These are phyloP conservation scores for Nelumbo lutea DNA, from an alignment of 164 flowering plant genomes.

Conservation along the genomic window DNA sequence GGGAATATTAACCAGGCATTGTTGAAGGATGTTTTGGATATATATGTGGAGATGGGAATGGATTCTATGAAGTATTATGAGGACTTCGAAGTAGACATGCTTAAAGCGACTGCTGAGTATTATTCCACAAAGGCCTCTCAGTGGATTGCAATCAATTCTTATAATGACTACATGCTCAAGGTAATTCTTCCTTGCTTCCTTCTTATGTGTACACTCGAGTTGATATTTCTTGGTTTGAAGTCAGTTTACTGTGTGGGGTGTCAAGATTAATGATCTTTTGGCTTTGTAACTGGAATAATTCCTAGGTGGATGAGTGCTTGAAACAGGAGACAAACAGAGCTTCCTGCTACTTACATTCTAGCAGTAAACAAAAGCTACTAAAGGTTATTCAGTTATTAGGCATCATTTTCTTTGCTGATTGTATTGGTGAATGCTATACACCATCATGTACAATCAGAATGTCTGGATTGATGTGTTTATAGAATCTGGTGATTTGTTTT, in stretches of 20 bases:
- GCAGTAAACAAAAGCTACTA: not conserved
- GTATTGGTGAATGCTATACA: no score
- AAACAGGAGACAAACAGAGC: not conserved
- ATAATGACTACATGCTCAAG: not conserved
- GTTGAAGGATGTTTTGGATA: slow-evolving; percentile 39
- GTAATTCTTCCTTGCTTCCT: not conserved
- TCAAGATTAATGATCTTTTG: not conserved
- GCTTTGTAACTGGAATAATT: no score
- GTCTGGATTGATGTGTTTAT: no score
- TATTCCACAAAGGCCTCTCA: not conserved
- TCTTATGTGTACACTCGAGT: no score
- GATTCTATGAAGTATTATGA: not conserved
- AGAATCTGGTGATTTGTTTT: not conserved
- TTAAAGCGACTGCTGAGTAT: not conserved
- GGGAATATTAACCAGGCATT: slow-evolving; percentile 40
- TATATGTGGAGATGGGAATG: slow-evolving; percentile 41
- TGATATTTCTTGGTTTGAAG: no score
- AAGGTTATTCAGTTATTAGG: not conserved
- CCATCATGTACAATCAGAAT: not conserved
- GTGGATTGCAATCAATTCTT: not conserved
- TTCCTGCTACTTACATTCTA: not conserved
- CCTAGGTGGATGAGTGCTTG: not conserved
- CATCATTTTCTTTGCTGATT: no score
- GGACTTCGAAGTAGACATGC: not conserved
- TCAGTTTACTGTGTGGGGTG: no score